These are phyloP conservation scores for Sporisorium sorghi DNA, from an alignment of 1,284 basidiomycete species.

Conservation along the genomic window DNA sequence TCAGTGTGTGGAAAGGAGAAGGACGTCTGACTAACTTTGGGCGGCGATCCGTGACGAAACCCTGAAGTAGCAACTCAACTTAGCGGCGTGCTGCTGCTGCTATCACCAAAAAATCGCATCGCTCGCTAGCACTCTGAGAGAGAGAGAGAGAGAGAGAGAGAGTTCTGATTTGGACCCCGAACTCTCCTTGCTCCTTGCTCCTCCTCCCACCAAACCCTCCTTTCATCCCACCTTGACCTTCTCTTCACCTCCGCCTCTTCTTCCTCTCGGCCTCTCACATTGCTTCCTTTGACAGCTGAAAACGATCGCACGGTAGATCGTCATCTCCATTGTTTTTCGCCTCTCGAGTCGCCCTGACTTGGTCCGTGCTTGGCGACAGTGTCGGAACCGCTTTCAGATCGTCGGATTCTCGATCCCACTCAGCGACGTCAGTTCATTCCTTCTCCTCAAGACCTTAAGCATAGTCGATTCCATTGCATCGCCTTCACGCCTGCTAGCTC, in stretches of 20 bases:
- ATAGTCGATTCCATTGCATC: not conserved
- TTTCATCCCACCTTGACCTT: no score
- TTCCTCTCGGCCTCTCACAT: not conserved
- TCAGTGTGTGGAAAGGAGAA: no score
- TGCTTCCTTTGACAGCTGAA: not conserved
- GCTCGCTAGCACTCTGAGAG: no score
- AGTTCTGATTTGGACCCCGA: slow-evolving; percentile 2
- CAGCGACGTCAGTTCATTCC: not conserved
- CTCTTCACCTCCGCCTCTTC: not conserved
- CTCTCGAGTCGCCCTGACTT: not conserved
- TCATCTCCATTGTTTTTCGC: not conserved
- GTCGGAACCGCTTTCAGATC: not conserved
- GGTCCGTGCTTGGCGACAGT: not conserved
- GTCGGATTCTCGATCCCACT: not conserved
- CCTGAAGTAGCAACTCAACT: no score
- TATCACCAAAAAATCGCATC: no score
- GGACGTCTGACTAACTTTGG: no score
- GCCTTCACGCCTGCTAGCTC: not conserved
- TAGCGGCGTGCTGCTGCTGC: no score
- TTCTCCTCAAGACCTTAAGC: not conserved
- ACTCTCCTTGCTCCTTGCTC: not conserved
- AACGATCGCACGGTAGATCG: not conserved
- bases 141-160: no score
- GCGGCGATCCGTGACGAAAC: no score
- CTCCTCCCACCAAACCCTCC: not conserved